Evolutionary conservation across 305 asterid genomes (phyloP), one percentile per base, ranked within the genome.

Genomic region (Fraxinus sp.): DNA sequence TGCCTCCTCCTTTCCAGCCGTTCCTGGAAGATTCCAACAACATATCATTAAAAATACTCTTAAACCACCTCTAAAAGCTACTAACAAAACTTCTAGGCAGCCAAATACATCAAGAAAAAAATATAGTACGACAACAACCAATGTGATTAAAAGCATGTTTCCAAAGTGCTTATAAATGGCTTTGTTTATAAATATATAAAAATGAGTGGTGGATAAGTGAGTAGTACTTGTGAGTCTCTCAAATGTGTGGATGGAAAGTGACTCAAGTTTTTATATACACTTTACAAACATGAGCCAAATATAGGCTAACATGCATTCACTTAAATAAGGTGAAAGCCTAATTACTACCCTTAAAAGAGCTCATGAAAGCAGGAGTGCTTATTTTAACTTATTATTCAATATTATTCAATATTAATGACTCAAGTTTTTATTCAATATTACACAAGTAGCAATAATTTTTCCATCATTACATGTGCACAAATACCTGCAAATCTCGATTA

Each of bases 1-100:
- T 95, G 98, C 26, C 99, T 95, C 91, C 99, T 91, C 84, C 96
- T 92, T 88, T 96, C 99, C 85, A 89, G 86, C 20, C 98, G 94
- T 83, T 66, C 74, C 74, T 66, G 73, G 73, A 22, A 24, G 20
- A 64, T 64, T 8, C 73, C 28, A 59, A 59, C 30, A 64, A 64
- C 73, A 55, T 55, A 55, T 7, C 26, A 64, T 64, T 64, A 64
- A 2, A 64, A 26, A 2, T 64, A 7, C 57, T 46, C 57, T 46
- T 3, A 59, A 7, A 22, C 32, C 32, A 62, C 13, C 32, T 62
- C 72, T 32, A 62, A 62, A 62, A 2, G 32, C 72, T 22, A 62
- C 14, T 62, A 62, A 20, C 26, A 9, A 55, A 55, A 55, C 66
- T 4, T 55, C 26, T 55, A 55, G 66, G 5, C 66, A 55, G 66